Percentiles rank a stretch among this genome's conserved stretches.
phyloP scores from a whole-genome alignment of 2,329 filamentous ascomycete species.

The Beauveria medogensis region DNA sequence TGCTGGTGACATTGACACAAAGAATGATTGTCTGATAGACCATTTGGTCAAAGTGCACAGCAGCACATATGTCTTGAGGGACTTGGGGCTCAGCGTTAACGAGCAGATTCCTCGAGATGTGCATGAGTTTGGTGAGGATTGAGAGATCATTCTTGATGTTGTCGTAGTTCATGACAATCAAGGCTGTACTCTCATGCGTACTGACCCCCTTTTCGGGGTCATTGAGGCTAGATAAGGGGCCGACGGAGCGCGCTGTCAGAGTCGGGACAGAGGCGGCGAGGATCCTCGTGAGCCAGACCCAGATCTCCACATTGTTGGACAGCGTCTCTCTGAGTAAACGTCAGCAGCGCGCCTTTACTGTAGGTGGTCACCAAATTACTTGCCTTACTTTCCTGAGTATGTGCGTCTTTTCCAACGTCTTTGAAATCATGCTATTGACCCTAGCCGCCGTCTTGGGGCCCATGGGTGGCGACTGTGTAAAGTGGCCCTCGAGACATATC shows the following conservation, averaged over 20 bases:
- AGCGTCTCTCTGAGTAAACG: slow-evolving; percentile 43
- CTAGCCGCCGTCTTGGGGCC: slow-evolving; percentile 47
- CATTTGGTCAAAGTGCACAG: slow-evolving; percentile 57
- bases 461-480: slow-evolving; percentile 48
- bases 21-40: slow-evolving; percentile 58
- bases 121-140: slow-evolving; percentile 58
- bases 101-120: slow-evolving; percentile 56
- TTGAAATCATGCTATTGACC: slow-evolving; percentile 49
- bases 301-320: slow-evolving; percentile 55
- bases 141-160: slow-evolving; percentile 54
- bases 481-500: slow-evolving; percentile 55
- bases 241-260: slow-evolving; percentile 51
- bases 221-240: slow-evolving; percentile 43
- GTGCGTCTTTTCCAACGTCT: slow-evolving; percentile 57
- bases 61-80: slow-evolving; percentile 57
- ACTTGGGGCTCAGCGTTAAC: slow-evolving; percentile 58
- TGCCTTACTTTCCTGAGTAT: slow-evolving; percentile 53
- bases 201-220: slow-evolving; percentile 48
- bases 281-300: slow-evolving; percentile 56
- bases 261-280: slow-evolving; percentile 54
- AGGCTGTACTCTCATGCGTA: slow-evolving; percentile 53
- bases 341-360: neutral
- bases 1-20: slow-evolving; percentile 59
- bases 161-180: slow-evolving; percentile 56
- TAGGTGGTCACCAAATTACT: slow-evolving; percentile 10